Evolutionary conservation across 2,329 filamentous ascomycete species (phyloP), one percentile per base, ranked within the genome.

Genomic region (Trichoderma pleuroti): DNA sequence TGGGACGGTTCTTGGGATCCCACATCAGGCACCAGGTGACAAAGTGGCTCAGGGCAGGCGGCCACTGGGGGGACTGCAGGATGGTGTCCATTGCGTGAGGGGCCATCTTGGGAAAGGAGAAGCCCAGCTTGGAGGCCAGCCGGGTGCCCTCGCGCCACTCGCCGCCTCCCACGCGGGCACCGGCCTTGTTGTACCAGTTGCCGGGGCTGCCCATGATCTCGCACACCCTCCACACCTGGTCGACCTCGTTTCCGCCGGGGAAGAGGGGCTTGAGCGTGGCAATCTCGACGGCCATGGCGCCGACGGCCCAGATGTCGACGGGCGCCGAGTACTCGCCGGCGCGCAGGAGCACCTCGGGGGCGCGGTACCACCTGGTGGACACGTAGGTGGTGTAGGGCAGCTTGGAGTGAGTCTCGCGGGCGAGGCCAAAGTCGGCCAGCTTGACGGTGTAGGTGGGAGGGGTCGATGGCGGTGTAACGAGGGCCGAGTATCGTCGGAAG

Each of bases 161-260:
- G 77, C 96, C 96, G 78, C 96, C 96, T 69, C 96, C 96, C 32
- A 99, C 93, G 74, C 91, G 92, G 30, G 86, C 86, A 28, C 94
- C 94, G 6, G 92, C 86, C 82, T 98, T 98, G 85, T 93, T 97
- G 80, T 97, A 96, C 96, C 96, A 99, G 82, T 95, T 95, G 57
- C 96, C 96, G 3, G 96, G 96, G 83, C 95, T 98, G 63, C 96
- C 96, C 96, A 99, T 99, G 71, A 99, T 97, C 80, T 99, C 96
- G 79, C 96, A 99, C 0, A 99, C 93, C 75, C 96, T 91, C 96
- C 96, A 99, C 2, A 99, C 96, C 81, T 99, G 96, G 76, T 99
- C 96, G 1, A 99, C 96, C 83, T 99, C 96, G 79, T 99, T 99
- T 78, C 94, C 93, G 76, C 96, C 96, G 12, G 96, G 96, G 85